phyloP scores from a whole-genome alignment of 306 rosid species.

The Medicago ruthenica region DNA sequence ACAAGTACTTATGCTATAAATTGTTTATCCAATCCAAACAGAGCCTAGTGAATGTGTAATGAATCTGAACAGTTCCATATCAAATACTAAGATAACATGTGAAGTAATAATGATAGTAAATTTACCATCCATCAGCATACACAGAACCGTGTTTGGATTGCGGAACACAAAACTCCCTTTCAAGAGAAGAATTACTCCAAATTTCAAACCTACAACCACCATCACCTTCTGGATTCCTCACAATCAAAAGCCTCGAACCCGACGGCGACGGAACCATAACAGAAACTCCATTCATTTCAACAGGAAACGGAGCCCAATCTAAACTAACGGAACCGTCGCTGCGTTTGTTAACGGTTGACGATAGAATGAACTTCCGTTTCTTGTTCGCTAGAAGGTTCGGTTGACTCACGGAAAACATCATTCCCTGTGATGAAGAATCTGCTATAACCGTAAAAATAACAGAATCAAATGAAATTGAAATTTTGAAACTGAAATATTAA shows the following conservation, averaged over 20 bases:
- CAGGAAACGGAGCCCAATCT: slow-evolving; percentile 83
- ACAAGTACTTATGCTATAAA: too few relatives aligned
- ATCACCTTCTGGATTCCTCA: slow-evolving; percentile 75
- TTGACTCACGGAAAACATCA: slow-evolving; percentile 74
- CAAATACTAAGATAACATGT: not conserved
- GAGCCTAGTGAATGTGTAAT: too few relatives aligned
- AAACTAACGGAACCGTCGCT: slow-evolving; percentile 52
- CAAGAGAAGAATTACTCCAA: slow-evolving; percentile 70
- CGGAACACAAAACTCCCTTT: slow-evolving; percentile 74
- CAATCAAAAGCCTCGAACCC: slow-evolving; percentile 66
- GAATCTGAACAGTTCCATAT: too few relatives aligned
- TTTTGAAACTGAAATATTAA: not conserved
- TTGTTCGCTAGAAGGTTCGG: slow-evolving; percentile 78
- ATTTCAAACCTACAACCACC: slow-evolving; percentile 72
- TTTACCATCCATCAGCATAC: slow-evolving; percentile 87
- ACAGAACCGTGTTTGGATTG: slow-evolving; percentile 82
- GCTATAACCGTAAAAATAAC: not conserved
- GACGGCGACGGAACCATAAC: slow-evolving; percentile 83
- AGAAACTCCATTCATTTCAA: slow-evolving; percentile 79
- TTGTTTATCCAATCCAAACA: too few relatives aligned
- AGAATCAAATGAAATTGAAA: not conserved
- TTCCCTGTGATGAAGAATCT: slow-evolving; percentile 52
- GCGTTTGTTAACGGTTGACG: slow-evolving; percentile 62
- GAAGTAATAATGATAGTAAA: not conserved
- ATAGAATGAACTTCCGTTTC: slow-evolving; percentile 67